These are phyloP conservation scores for Phytophthora litchii DNA, from an alignment of 352 stramenopile species.

Conservation along the genomic window DNA sequence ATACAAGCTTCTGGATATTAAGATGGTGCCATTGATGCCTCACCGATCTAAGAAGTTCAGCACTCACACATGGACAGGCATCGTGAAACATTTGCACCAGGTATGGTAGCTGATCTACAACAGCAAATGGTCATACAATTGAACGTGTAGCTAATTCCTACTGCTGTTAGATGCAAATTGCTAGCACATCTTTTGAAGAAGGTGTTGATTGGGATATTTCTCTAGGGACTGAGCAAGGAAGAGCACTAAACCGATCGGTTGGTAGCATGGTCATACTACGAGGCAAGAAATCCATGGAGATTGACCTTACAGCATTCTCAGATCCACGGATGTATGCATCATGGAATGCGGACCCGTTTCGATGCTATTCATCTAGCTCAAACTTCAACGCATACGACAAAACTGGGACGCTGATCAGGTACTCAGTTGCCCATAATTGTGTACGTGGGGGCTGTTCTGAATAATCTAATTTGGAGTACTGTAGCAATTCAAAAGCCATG, in stretches of 20 bases:
- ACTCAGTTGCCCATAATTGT: neutral
- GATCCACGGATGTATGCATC: conserved; percentile 51
- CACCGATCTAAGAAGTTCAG: conserved; percentile 72
- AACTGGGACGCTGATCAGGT: conserved; percentile 61
- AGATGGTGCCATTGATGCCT: conserved; percentile 71
- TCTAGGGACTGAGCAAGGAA: conserved; percentile 31
- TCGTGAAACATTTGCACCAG: conserved; percentile 80
- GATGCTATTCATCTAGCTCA: conserved; percentile 29
- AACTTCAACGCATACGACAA: conserved; percentile 78
- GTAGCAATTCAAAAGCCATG: conserved; percentile 72
- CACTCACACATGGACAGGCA: conserved; percentile 72
- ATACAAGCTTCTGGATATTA: conserved; percentile 78
- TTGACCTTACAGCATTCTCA: conserved; percentile 42
- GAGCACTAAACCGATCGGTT: conserved; percentile 45
- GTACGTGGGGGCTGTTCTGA: neutral
- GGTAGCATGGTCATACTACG: conserved; percentile 61
- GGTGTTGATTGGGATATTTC: conserved; percentile 64
- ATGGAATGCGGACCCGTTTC: conserved; percentile 49
- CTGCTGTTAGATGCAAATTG: conserved; percentile 64
- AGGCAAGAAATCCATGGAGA: conserved; percentile 30
- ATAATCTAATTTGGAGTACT: conserved; percentile 1
- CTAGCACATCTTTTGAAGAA: conserved; percentile 63
- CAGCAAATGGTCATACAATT: neutral
- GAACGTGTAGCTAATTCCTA: neutral
- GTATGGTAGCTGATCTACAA: conserved; percentile 20